Percentiles rank a stretch among this genome's conserved stretches.
Evolutionary conservation across 352 stramenopile species (phyloP).

Genomic region (Globisporangium recalcitrans): DNA sequence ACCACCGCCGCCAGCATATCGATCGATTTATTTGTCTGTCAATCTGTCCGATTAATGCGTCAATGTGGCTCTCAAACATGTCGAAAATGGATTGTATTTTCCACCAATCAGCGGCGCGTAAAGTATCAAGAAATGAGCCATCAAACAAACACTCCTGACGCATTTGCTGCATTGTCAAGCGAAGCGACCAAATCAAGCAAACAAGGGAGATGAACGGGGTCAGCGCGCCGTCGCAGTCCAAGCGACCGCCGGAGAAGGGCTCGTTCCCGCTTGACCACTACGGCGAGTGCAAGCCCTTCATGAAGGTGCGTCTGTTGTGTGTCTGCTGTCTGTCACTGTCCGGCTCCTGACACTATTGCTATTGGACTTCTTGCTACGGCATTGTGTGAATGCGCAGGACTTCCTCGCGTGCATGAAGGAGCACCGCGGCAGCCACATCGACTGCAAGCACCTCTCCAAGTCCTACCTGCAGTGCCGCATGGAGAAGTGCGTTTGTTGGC

Average conservation of each 20-base stretch:
- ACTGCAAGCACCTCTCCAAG: conserved; percentile 88
- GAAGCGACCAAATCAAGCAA: conserved; percentile 4
- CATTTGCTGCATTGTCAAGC: background rate
- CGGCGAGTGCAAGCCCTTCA: conserved; percentile 84
- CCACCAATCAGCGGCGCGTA: background rate
- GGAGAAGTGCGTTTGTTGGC: conserved; percentile 59
- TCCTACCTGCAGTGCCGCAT: conserved; percentile 87
- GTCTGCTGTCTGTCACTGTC: conserved; percentile 7
- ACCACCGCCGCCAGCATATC: conserved; percentile 54
- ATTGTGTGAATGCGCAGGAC: conserved; percentile 26
- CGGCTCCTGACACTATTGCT: background rate
- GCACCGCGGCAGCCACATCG: conserved; percentile 79
- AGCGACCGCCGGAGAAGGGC: conserved; percentile 84
- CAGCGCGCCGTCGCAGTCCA: conserved; percentile 58
- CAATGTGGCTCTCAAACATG: background rate
- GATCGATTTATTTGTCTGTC: background rate
- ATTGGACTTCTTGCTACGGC: too few relatives aligned
- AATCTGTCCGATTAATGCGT: background rate
- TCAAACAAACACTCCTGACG: background rate
- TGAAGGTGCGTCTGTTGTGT: conserved; percentile 43
- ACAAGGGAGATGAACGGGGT: conserved; percentile 65
- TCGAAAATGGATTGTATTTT: background rate
- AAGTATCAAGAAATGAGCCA: background rate
- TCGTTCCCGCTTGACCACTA: conserved; percentile 90
- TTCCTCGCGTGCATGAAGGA: conserved; percentile 85